These are phyloP conservation scores for Nitzschia palea DNA, from an alignment of 108 stramenopile species.

Conservation along the genomic window DNA sequence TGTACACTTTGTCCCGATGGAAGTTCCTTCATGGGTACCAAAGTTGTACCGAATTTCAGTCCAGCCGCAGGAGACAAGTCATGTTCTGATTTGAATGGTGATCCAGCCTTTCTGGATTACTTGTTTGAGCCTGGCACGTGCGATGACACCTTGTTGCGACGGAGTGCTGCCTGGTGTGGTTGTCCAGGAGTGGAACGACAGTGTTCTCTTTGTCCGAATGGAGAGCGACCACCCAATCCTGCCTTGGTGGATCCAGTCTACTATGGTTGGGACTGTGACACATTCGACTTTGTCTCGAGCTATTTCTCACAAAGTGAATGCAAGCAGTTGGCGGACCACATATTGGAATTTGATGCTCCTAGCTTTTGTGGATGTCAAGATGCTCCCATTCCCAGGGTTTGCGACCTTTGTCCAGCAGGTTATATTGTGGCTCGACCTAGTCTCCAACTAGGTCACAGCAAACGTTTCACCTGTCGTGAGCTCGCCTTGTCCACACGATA, in stretches of 20 bases:
- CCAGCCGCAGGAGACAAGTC: conserved; percentile 5
- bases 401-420: conserved; percentile 12
- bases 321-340: conserved; percentile 4
- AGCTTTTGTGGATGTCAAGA: conserved; percentile 22
- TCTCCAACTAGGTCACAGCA: neutral
- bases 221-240: conserved; percentile 7
- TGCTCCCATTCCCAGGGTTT: conserved; percentile 9
- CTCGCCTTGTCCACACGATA: conserved; percentile 17
- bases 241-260: conserved; percentile 12
- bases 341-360: conserved; percentile 25
- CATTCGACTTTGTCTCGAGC: conserved; percentile 15
- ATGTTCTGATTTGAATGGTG: conserved; percentile 18
- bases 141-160: conserved; percentile 18
- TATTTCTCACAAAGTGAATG: conserved; percentile 23
- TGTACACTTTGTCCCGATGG: conserved; percentile 31
- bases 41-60: conserved; percentile 11
- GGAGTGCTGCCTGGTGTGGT: conserved; percentile 29
- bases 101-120: conserved; percentile 15
- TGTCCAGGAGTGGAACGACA: conserved; percentile 8
- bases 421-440: neutral
- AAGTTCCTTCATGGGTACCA: neutral
- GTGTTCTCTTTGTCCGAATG: conserved; percentile 23
- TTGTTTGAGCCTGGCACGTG: conserved; percentile 15
- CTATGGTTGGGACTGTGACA: conserved; percentile 29
- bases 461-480: conserved; percentile 20